Evolutionary conservation across 1,139 yeast species (phyloP).

Genomic region (Suhomyces bribrorum): DNA sequence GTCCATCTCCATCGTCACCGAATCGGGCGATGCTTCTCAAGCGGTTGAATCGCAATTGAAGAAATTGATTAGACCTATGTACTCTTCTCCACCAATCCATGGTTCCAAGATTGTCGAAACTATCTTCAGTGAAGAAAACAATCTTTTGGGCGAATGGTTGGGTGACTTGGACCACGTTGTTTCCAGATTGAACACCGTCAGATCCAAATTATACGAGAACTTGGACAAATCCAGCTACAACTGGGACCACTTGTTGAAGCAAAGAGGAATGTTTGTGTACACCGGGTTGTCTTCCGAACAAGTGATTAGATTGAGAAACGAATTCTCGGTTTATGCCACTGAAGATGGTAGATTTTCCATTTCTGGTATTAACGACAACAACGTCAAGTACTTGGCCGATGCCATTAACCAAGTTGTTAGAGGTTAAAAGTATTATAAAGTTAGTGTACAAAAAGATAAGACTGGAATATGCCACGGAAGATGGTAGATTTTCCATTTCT

Average conservation of each 20-base stretch:
- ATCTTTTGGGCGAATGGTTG: conserved; percentile 73
- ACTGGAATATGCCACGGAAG: conserved; percentile 84
- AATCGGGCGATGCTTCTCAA: conserved; percentile 43
- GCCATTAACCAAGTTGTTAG: conserved; percentile 65
- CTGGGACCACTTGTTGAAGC: conserved; percentile 87
- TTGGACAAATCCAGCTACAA: conserved; percentile 57
- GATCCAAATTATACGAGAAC: conserved; percentile 62
- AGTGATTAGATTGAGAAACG: conserved; percentile 65
- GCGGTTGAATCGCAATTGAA: conserved; percentile 77
- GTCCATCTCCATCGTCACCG: conserved; percentile 67
- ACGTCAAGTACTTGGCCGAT: conserved; percentile 80
- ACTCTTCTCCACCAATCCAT: conserved; percentile 93
- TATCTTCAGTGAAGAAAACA: conserved; percentile 59
- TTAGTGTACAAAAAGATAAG: too few species aligned
- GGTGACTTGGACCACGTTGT: conserved; percentile 73
- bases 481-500: conserved; percentile 91
- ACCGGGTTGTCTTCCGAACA: conserved; percentile 78
- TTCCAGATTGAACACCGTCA: conserved; percentile 72
- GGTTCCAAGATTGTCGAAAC: conserved; percentile 87
- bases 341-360: conserved; percentile 89
- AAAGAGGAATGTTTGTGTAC: conserved; percentile 96
- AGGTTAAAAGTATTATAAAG: too few species aligned
- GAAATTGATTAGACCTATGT: conserved; percentile 78
- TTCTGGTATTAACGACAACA: conserved; percentile 80
- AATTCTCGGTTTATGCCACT: conserved; percentile 81